A percentile compares a stretch with the other conserved stretches of the same genome.
Evolutionary conservation across 2,329 filamentous ascomycete species (phyloP).

Genomic region (Biscogniauxia sp.): DNA sequence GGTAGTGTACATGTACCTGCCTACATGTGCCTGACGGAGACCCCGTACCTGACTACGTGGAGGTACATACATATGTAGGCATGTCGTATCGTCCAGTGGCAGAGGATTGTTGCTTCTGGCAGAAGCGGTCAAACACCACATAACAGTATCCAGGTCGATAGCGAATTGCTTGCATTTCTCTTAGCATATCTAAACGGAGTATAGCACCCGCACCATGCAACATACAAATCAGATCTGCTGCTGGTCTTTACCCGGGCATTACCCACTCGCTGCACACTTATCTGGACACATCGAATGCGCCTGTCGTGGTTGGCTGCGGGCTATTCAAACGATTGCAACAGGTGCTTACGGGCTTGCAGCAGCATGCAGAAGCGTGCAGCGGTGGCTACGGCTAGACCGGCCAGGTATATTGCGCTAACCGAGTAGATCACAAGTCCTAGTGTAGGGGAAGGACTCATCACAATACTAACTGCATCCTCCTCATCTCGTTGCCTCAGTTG

Average conservation of each 20-base stretch:
- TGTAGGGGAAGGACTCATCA: conserved; percentile 9
- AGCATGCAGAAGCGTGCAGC: conserved; percentile 7
- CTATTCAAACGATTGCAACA: conserved; percentile 15
- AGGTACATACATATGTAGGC: background rate
- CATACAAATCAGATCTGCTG: conserved; percentile 15
- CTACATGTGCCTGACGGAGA: background rate
- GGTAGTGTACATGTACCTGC: background rate
- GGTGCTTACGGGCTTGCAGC: conserved; percentile 19
- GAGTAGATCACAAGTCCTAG: conserved; percentile 7
- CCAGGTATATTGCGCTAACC: conserved; percentile 16
- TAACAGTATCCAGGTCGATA: background rate
- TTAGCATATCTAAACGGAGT: conserved; percentile 12
- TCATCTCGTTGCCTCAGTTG: background rate
- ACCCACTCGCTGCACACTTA: conserved; percentile 24
- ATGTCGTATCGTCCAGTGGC: background rate
- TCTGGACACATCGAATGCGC: conserved; percentile 18
- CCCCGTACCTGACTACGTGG: background rate
- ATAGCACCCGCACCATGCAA: conserved; percentile 11
- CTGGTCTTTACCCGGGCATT: conserved; percentile 23
- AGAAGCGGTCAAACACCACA: background rate
- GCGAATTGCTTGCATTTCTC: conserved; percentile 1
- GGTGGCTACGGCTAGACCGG: conserved; percentile 21
- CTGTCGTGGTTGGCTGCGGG: conserved; percentile 18
- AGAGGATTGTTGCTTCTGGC: background rate
- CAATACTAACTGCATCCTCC: conserved; percentile 10